Base-by-base conservation (phyloP, 1,284 basidiomycete genomes). In the Ustilago esculenta region DNA sequence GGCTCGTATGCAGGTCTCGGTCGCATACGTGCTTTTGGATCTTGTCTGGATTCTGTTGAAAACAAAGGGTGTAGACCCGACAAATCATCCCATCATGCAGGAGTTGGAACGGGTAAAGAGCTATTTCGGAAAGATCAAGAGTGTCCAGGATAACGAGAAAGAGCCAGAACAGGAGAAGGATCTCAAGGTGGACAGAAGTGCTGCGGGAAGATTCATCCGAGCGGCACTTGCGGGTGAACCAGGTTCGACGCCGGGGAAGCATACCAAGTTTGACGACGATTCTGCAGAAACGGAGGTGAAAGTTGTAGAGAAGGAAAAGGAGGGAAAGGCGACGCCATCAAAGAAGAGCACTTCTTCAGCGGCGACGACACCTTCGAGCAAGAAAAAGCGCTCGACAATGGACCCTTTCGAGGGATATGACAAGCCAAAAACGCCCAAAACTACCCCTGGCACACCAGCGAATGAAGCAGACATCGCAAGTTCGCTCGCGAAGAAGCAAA, bases 21-120 rank as follows among this genome's bases (percentile, higher is more conserved):
- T 67, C 1, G 75, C 75, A 1, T 77, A 77, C 37, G 71, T 77
- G 1, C 41, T 77, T 2, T 50, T 75, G 44, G 75, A 77, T 29
- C 54, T 77, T 7, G 72, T 77, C 0, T 77, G 75, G 75, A 75
- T 77, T 15, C 29, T 73, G 35, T 37, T 77, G n/a, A 76, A 76
- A 33, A 63, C 65, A 10, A 71, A 70, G 24, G 75, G 75, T 7
- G 59, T 71, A 23, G 73, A 77, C 29, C 34, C 72, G 10, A 45
- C 56, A 4, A 53, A 53, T 9, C 75, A 77, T 33, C 75, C 75
- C 0, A 73, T 76, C 0, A 53, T 69, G 43, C 46, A 58, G 27
- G 75, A 77, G 45, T 41, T 76, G 24, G 67, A 77, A 24, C 35
- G 75, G 18, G 75, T 77, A 36, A 70, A 76, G 58, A 46, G 59